Conservation (phyloP, 257 asterid genomes). For the Ilex asprella region DNA sequence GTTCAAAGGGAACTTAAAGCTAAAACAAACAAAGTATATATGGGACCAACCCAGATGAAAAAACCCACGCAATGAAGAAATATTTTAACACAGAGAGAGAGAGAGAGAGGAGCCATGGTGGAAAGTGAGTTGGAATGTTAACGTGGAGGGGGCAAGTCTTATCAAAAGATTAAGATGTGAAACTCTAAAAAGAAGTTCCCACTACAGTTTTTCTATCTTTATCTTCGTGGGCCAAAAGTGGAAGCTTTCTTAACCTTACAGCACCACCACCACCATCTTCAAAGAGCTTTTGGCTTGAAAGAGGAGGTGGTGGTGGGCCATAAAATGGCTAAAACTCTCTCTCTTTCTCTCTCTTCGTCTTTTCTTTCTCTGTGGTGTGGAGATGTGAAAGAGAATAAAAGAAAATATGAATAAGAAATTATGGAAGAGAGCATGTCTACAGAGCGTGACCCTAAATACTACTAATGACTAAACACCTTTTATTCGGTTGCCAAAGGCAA, state of each 20-base stretch:
- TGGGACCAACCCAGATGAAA: too few relatives aligned
- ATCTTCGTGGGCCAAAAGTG: slow-evolving; percentile 50
- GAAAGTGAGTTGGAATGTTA: slow-evolving; percentile 35
- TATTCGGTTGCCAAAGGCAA: slow-evolving; percentile 41
- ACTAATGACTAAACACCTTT: slow-evolving; percentile 36
- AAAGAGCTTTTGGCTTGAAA: background rate
- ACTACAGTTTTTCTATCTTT: slow-evolving; percentile 27
- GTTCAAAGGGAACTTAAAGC: too few relatives aligned
- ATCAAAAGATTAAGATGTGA: slow-evolving; percentile 44
- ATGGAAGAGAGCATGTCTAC: background rate
- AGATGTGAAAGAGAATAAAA: background rate
- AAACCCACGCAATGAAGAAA: too few relatives aligned
- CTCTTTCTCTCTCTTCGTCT: too few relatives aligned
- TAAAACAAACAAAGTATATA: too few relatives aligned
- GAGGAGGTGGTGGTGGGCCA: background rate
- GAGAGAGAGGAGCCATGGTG: background rate
- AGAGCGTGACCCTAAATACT: slow-evolving; percentile 18
- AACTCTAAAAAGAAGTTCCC: slow-evolving; percentile 79
- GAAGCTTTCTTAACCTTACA: slow-evolving; percentile 13
- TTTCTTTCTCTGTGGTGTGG: too few relatives aligned
- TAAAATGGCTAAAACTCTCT: too few relatives aligned
- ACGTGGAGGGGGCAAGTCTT: slow-evolving; percentile 41
- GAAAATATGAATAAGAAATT: slow-evolving; percentile 1
- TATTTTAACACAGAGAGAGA: too few relatives aligned
- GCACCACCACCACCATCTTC: slow-evolving; percentile 13